These are phyloP conservation scores for Plenodomus tracheiphilus DNA, from an alignment of 2,329 filamentous ascomycete species.

Conservation along the genomic window DNA sequence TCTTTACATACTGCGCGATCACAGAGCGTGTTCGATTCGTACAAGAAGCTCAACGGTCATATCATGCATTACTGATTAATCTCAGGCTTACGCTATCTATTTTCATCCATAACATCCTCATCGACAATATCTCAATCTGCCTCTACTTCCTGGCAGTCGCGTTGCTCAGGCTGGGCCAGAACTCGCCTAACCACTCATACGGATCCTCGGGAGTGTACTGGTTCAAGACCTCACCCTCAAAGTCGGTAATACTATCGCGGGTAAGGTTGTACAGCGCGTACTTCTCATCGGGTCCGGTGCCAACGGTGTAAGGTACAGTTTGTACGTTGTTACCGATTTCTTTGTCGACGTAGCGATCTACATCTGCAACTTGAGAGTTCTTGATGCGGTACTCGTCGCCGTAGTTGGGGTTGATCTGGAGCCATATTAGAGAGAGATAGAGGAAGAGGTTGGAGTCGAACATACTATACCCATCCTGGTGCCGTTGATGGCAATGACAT, in stretches of 20 bases:
- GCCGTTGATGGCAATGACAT: slow-evolving; percentile 27
- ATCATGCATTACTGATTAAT: background rate
- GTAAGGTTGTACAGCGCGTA: slow-evolving; percentile 31
- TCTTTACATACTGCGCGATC: background rate
- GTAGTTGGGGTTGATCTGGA: slow-evolving; percentile 27
- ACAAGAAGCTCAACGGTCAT: background rate
- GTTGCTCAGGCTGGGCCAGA: slow-evolving; percentile 17
- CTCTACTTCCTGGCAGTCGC: background rate
- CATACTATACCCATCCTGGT: slow-evolving; percentile 31
- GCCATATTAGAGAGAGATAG: background rate
- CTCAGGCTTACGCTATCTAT: background rate
- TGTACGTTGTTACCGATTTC: slow-evolving; percentile 33
- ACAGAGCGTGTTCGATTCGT: too few species aligned
- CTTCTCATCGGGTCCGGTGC: slow-evolving; percentile 30
- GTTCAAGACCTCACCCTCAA: slow-evolving; percentile 20
- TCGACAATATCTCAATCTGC: background rate
- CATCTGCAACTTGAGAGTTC: slow-evolving; percentile 20
- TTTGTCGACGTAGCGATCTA: slow-evolving; percentile 28
- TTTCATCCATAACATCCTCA: background rate
- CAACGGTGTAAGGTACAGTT: slow-evolving; percentile 29
- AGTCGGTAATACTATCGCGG: slow-evolving; percentile 25
- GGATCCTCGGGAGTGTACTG: slow-evolving; percentile 24
- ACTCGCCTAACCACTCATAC: slow-evolving; percentile 26
- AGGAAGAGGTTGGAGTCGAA: background rate
- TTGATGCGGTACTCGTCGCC: slow-evolving; percentile 31